These are phyloP conservation scores for Pythium sp. DNA, from an alignment of 352 stramenopile genomes.

Conservation along the genomic window DNA sequence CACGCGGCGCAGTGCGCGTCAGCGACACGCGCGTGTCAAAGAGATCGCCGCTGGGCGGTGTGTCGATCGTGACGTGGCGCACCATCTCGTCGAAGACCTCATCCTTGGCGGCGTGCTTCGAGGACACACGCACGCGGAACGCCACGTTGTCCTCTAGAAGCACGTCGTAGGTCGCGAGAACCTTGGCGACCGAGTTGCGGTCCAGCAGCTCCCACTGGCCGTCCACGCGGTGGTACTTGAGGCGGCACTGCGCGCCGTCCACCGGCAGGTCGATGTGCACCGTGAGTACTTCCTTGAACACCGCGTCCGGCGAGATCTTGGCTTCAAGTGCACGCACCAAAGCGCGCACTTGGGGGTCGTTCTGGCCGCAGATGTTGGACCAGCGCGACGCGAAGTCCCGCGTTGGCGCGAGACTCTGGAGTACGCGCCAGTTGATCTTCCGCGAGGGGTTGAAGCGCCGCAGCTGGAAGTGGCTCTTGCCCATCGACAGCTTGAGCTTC, in stretches of 20 bases:
- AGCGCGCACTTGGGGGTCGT: neutral
- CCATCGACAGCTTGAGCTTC: slow-evolving; percentile 3
- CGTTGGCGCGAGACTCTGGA: neutral
- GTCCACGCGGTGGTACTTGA: slow-evolving; percentile 42
- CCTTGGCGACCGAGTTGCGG: slow-evolving; percentile 11
- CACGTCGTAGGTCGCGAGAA: slow-evolving; percentile 23
- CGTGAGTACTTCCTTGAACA: slow-evolving; percentile 3
- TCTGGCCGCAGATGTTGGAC: slow-evolving; percentile 6
- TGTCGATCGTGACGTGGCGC: neutral
- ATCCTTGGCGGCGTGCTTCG: neutral
- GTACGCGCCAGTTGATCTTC: neutral
- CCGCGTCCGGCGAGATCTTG: neutral
- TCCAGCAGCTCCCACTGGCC: slow-evolving; percentile 30
- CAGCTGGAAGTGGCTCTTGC: slow-evolving; percentile 3
- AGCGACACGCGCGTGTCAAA: neutral
- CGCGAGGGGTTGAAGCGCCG: neutral
- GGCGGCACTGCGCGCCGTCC: slow-evolving; percentile 1
- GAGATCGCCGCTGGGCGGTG: neutral
- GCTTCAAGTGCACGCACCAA: neutral
- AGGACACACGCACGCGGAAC: slow-evolving; percentile 5
- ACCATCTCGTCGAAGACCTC: neutral
- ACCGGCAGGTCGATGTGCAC: neutral
- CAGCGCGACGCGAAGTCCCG: slow-evolving; percentile 15
- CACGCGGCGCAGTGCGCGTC: neutral
- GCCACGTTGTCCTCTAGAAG: neutral